Percentiles rank a stretch among this genome's conserved stretches.
Conservation (phyloP, 805 yeast genomes). For the Saccharomycopsis olivae region DNA sequence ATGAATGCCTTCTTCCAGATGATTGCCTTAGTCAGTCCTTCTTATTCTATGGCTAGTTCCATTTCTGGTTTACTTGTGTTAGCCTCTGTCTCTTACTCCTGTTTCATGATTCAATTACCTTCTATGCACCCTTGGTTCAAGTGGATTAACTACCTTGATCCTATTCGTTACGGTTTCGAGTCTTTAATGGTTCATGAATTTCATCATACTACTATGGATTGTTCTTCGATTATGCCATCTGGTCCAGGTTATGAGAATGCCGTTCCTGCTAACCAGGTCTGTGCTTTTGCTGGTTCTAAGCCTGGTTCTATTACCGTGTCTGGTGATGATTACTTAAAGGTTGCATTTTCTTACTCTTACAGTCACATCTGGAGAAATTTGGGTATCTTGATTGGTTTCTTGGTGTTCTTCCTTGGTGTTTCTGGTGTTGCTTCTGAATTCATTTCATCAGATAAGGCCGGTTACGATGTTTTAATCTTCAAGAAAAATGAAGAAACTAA, state of each 20-base stretch:
- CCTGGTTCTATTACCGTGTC: constrained; percentile 42
- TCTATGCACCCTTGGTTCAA: constrained; percentile 64
- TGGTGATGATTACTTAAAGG: constrained; percentile 48
- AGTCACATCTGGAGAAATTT: constrained; percentile 72
- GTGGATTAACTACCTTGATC: constrained; percentile 52
- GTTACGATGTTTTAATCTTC: constrained; percentile 21
- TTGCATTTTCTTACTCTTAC: constrained; percentile 40
- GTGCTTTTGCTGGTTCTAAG: constrained; percentile 50
- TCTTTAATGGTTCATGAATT: constrained; percentile 57
- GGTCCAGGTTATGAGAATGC: constrained; percentile 42
- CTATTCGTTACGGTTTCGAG: constrained; percentile 51
- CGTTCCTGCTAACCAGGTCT: constrained; percentile 33
- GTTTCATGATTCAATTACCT: constrained; percentile 50
- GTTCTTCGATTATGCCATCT: constrained; percentile 49
- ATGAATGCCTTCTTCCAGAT: constrained; percentile 44
- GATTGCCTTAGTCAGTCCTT: constrained; percentile 39
- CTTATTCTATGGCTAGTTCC: constrained; percentile 48
- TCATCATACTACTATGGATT: constrained; percentile 41
- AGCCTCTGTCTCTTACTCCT: constrained; percentile 47
- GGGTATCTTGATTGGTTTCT: constrained; percentile 51
- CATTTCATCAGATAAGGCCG: constrained; percentile 17
- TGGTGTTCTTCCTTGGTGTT: constrained; percentile 23
- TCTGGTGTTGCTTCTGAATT: constrained; percentile 21
- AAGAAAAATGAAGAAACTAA: constrained; percentile 12
- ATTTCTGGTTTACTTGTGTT: constrained; percentile 46